Conservation (phyloP, 1,284 basidiomycete species). For the Rhodotorula mucilaginosa region DNA sequence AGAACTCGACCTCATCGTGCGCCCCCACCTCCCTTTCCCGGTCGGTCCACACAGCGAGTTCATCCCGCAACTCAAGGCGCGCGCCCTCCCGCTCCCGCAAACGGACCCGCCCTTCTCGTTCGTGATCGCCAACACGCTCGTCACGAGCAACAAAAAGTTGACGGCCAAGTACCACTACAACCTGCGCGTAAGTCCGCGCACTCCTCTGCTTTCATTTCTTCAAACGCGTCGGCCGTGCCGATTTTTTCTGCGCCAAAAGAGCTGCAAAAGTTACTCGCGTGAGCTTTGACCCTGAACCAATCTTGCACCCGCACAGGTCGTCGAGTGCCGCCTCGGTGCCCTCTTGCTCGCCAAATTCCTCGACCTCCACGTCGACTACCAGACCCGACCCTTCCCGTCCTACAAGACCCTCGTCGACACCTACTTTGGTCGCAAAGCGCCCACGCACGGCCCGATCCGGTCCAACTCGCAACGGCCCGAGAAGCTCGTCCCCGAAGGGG, state of each 20-base stretch:
- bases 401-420: constrained; percentile 31
- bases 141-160: constrained; percentile 68
- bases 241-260: background rate
- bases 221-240: background rate
- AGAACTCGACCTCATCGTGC: background rate
- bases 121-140: constrained; percentile 78
- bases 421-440: constrained; percentile 29
- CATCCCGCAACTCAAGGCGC: constrained; percentile 68
- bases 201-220: background rate
- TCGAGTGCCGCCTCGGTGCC: constrained; percentile 77
- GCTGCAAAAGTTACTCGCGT: too few relatives aligned
- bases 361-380: constrained; percentile 17
- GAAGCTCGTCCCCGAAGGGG: constrained; percentile 20
- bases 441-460: constrained; percentile 28
- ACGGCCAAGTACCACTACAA: constrained; percentile 77
- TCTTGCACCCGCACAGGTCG: constrained; percentile 49
- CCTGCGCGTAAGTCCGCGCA: constrained; percentile 57
- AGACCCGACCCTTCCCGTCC: constrained; percentile 18
- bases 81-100: constrained; percentile 58
- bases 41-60: constrained; percentile 52
- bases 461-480: constrained; percentile 23
- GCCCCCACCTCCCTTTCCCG: background rate
- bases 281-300: background rate
- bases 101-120: constrained; percentile 55
- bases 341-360: constrained; percentile 60